Conservation (phyloP, 306 rosid genomes). For the Alnus rubra region DNA sequence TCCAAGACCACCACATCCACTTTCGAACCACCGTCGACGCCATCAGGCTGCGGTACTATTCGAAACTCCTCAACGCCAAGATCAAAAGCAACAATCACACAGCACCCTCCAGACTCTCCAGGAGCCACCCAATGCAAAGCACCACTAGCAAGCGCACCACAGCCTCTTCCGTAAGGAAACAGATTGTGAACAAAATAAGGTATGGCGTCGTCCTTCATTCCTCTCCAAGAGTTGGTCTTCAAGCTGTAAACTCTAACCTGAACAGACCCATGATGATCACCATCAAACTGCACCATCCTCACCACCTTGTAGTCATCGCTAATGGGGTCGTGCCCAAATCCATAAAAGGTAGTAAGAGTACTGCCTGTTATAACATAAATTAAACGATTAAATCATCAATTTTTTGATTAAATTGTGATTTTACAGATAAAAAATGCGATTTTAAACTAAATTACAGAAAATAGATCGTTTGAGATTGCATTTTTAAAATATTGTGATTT, state of each 20-base stretch:
- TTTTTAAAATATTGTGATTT: too few species aligned
- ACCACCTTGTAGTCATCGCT: slow-evolving; percentile 5
- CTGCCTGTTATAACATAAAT: too few species aligned
- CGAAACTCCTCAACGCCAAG: neutral
- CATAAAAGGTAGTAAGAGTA: neutral
- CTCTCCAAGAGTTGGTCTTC: slow-evolving; percentile 3
- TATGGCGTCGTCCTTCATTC: neutral
- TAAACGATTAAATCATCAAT: too few species aligned
- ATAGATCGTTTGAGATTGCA: too few species aligned
- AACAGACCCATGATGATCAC: neutral
- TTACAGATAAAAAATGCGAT: too few species aligned
- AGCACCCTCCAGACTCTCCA: neutral
- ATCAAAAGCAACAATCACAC: slow-evolving; percentile 9
- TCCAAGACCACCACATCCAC: neutral
- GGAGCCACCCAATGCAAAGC: slow-evolving; percentile 3
- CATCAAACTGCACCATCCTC: neutral
- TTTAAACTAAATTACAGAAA: too few species aligned
- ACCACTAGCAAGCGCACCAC: neutral
- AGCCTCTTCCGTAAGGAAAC: neutral
- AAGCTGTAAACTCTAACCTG: neutral
- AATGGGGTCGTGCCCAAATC: neutral
- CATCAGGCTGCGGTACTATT: neutral
- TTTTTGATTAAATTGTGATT: too few species aligned
- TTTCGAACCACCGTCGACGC: neutral
- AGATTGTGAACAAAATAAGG: neutral